Conservation (phyloP, 2,329 filamentous ascomycete species). For the Phialophora chinensis region DNA sequence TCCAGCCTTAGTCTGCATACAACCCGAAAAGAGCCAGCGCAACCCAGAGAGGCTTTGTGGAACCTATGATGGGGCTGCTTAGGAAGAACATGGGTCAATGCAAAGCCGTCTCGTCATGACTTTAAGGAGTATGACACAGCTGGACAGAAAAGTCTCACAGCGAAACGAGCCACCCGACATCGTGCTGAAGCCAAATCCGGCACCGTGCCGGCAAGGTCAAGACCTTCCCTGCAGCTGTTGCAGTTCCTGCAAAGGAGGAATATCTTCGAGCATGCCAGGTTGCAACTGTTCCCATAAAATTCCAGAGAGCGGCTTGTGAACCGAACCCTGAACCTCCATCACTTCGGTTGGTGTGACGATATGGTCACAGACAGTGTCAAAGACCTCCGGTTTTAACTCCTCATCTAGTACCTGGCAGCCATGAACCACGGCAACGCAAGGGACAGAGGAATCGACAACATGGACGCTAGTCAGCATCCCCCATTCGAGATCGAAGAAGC, state of each 20-base stretch:
- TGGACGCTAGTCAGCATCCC: slow-evolving; percentile 48
- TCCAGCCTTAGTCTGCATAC: background rate
- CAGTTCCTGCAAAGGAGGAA: slow-evolving; percentile 38
- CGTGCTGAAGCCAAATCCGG: background rate
- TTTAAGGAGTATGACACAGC: background rate
- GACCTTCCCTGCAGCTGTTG: background rate
- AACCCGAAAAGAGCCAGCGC: background rate
- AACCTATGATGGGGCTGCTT: background rate
- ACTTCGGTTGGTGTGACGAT: slow-evolving; percentile 47
- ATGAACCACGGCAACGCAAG: slow-evolving; percentile 49
- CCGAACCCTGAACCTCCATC: slow-evolving; percentile 38
- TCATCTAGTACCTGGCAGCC: slow-evolving; percentile 51
- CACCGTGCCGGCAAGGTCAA: background rate
- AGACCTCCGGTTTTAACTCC: slow-evolving; percentile 45
- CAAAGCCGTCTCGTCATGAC: background rate
- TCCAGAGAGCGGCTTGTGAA: slow-evolving; percentile 45
- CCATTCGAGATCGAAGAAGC: slow-evolving; percentile 54
- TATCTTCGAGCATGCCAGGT: slow-evolving; percentile 47
- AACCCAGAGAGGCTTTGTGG: background rate
- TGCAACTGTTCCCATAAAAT: slow-evolving; percentile 50
- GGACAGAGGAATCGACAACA: slow-evolving; percentile 40
- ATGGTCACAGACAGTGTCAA: slow-evolving; percentile 52
- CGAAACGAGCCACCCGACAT: background rate
- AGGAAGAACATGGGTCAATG: background rate
- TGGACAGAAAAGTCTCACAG: background rate